phyloP scores from a whole-genome alignment of 1,284 basidiomycete species.

The Cryptococcus hybrid region DNA sequence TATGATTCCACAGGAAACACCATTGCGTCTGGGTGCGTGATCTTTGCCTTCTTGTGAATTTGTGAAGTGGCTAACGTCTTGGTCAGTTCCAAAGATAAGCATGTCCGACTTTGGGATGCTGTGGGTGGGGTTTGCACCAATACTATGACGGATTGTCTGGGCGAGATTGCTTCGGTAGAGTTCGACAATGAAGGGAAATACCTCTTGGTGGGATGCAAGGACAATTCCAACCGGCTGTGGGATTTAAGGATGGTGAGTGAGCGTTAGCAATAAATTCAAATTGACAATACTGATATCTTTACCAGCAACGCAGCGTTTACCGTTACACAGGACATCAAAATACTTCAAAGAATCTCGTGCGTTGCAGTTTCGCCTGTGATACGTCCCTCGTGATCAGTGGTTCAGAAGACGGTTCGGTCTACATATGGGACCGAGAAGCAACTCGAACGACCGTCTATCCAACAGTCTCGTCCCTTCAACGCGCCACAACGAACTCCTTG shows the following conservation, averaged over 20 bases:
- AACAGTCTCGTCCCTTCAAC: not conserved
- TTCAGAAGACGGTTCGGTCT: conserved; percentile 49
- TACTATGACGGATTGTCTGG: conserved; percentile 52
- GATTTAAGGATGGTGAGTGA: conserved; percentile 49
- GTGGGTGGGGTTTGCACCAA: conserved; percentile 52
- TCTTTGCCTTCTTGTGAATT: no score
- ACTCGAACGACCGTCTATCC: not conserved
- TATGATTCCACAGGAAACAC: conserved; percentile 52
- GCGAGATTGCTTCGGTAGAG: conserved; percentile 54
- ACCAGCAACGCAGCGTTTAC: conserved; percentile 48
- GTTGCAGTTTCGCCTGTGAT: conserved; percentile 50
- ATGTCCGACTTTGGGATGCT: conserved; percentile 54
- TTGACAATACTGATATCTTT: not conserved
- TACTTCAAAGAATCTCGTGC: conserved; percentile 54
- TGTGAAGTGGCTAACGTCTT: no score
- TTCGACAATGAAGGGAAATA: conserved; percentile 52
- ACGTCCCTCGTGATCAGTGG: conserved; percentile 50
- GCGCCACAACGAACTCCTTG: not conserved
- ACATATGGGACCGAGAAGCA: conserved; percentile 37
- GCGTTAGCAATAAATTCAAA: not conserved
- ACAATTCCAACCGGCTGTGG: conserved; percentile 52
- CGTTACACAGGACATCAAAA: conserved; percentile 55
- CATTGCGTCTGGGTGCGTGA: conserved; percentile 49
- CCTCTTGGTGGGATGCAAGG: conserved; percentile 53
- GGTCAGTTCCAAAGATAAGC: conserved; percentile 48